Conservation (phyloP, 768 basidiomycete species). For the Neoboletus subvelutipes region DNA sequence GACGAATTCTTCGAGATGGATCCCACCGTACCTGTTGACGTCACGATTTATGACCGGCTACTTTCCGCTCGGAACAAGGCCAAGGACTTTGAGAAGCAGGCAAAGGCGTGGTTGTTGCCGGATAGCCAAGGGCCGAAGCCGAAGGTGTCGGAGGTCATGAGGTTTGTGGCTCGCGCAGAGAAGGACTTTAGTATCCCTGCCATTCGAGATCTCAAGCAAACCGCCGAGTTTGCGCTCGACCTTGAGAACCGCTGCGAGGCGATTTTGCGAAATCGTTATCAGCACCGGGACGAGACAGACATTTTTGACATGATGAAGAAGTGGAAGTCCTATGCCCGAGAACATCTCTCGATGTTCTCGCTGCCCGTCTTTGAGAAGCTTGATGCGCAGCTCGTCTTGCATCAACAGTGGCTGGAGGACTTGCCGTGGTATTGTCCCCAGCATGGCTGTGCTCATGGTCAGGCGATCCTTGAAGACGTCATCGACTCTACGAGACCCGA, state of each 20-base stretch:
- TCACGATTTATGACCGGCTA: slow-evolving; percentile 62
- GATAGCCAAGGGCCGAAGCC: slow-evolving; percentile 57
- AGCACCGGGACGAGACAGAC: slow-evolving; percentile 54
- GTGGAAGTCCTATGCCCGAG: slow-evolving; percentile 71
- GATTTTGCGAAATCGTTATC: slow-evolving; percentile 64
- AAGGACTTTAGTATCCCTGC: slow-evolving; percentile 74
- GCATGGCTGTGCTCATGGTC: slow-evolving; percentile 63
- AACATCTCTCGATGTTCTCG: slow-evolving; percentile 70
- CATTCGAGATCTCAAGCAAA: slow-evolving; percentile 63
- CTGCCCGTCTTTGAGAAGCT: slow-evolving; percentile 73
- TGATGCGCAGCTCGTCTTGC: slow-evolving; percentile 62
- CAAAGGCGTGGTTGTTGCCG: slow-evolving; percentile 64
- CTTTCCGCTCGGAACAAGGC: slow-evolving; percentile 65
- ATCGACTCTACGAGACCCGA: slow-evolving; percentile 70
- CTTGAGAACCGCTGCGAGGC: slow-evolving; percentile 74
- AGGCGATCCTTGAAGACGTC: slow-evolving; percentile 70
- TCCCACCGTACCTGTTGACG: slow-evolving; percentile 66
- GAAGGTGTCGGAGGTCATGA: slow-evolving; percentile 64
- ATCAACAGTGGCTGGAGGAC: slow-evolving; percentile 69
- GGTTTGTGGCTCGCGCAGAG: slow-evolving; percentile 67
- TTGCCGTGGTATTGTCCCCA: slow-evolving; percentile 79
- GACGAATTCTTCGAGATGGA: slow-evolving; percentile 70
- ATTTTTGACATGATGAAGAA: slow-evolving; percentile 70
- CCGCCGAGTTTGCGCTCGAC: slow-evolving; percentile 74
- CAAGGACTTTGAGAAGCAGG: slow-evolving; percentile 77